These are phyloP conservation scores for Infundibulicybe gibba DNA, from an alignment of 768 basidiomycete genomes.

Conservation along the genomic window DNA sequence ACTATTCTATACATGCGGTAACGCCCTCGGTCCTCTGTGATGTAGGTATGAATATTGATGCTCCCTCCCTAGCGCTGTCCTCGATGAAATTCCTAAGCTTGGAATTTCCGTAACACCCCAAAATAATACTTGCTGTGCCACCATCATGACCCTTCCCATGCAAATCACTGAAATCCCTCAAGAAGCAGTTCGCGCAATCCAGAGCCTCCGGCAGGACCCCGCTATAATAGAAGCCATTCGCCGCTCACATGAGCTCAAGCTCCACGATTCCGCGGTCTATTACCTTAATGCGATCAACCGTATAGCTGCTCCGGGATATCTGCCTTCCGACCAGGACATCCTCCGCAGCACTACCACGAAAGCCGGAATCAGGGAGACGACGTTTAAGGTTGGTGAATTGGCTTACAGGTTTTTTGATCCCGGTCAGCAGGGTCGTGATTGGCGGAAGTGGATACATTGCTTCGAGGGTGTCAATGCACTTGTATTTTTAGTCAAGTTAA, in stretches of 20 bases:
- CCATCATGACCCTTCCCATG: constrained; percentile 43
- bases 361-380: constrained; percentile 96
- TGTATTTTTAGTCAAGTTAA: constrained; percentile 89
- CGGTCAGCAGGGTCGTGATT: constrained; percentile 83
- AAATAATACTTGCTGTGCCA: constrained; percentile 63
- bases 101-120: constrained; percentile 68
- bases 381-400: constrained; percentile 91
- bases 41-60: neutral
- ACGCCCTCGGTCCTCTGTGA: constrained; percentile 14
- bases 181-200: neutral
- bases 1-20: constrained; percentile 94
- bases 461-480: constrained; percentile 95
- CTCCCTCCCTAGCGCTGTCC: constrained; percentile 61
- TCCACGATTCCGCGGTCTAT: neutral
- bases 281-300: constrained; percentile 39
- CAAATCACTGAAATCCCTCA: neutral
- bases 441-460: constrained; percentile 96
- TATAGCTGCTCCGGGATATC: constrained; percentile 71
- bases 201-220: neutral
- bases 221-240: neutral
- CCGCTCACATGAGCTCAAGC: neutral
- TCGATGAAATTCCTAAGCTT: constrained; percentile 89
- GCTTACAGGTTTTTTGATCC: constrained; percentile 93
- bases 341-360: constrained; percentile 93
- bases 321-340: constrained; percentile 96